phyloP scores from a whole-genome alignment of 78 protist genomes.

The Dictyostelium brefeldianum region DNA sequence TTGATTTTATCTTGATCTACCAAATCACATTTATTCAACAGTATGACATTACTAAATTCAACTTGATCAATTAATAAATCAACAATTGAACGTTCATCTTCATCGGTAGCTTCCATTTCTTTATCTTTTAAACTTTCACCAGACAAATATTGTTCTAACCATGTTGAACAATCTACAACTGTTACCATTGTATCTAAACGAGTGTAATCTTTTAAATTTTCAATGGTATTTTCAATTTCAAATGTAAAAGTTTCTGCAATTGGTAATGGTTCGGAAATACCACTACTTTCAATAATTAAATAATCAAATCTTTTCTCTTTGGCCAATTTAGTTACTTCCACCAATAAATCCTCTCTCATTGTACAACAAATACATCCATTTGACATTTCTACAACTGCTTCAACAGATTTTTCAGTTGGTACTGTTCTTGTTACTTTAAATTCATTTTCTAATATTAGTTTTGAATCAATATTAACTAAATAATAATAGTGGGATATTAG shows the following conservation, averaged over 20 bases:
- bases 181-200: conserved; percentile 84
- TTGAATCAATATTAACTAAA: conserved; percentile 93
- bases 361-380: conserved; percentile 98
- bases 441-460: conserved; percentile 48
- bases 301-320: conserved; percentile 71
- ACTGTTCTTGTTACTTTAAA: conserved; percentile 23
- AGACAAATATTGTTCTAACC: conserved; percentile 25
- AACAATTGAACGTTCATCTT: conserved; percentile 80
- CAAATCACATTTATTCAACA: conserved; percentile 91
- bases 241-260: conserved; percentile 95
- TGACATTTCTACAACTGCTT: conserved; percentile 88
- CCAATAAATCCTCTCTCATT: conserved; percentile 92
- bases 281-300: conserved; percentile 62
- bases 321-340: conserved; percentile 79
- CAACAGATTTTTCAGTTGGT: conserved; percentile 59
- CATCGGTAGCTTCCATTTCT: conserved; percentile 39
- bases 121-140: conserved; percentile 29
- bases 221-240: conserved; percentile 1
- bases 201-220: conserved; percentile 27
- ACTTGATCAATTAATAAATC: conserved; percentile 94
- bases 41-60: conserved; percentile 94
- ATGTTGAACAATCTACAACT: conserved; percentile 71
- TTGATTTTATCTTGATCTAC: background rate
- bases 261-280: conserved; percentile 94
- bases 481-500: background rate